phyloP scores from a whole-genome alignment of 73 alveolate genomes.

The Paramecium sonneborni region DNA sequence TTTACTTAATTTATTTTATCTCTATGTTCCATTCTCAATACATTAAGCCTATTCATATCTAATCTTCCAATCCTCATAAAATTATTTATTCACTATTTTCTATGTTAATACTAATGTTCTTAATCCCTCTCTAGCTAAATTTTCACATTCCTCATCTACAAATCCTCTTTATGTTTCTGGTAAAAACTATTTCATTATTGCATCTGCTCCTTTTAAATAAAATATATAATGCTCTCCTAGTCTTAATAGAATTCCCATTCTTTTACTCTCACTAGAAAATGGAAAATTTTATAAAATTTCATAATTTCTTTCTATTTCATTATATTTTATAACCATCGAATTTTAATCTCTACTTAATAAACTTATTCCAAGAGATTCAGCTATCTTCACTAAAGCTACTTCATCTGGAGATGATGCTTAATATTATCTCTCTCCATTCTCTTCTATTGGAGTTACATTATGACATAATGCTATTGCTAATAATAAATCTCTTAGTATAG shows the following conservation, averaged over 20 bases:
- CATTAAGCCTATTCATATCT: conserved; percentile 49
- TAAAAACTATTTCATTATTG: conserved; percentile 78
- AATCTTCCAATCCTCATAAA: conserved; percentile 52
- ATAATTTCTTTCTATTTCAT: conserved; percentile 62
- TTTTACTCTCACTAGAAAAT: conserved; percentile 91
- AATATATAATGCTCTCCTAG: conserved; percentile 22
- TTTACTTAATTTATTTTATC: conserved; percentile 76
- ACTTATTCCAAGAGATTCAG: conserved; percentile 75
- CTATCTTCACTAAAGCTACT: conserved; percentile 87
- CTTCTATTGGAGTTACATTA: conserved; percentile 85
- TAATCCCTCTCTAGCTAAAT: conserved; percentile 92
- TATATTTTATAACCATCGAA: conserved; percentile 66
- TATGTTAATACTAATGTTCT: conserved; percentile 88
- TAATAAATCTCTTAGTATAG: conserved; percentile 76
- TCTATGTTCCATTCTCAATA: conserved; percentile 48
- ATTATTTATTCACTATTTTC: conserved; percentile 64
- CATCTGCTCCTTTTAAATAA: conserved; percentile 94
- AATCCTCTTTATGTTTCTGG: conserved; percentile 77
- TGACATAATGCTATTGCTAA: conserved; percentile 81
- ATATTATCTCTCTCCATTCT: conserved; percentile 49
- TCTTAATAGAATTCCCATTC: conserved; percentile 95
- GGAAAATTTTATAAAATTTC: conserved; percentile 89
- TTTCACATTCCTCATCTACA: conserved; percentile 90
- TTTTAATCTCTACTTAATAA: conserved; percentile 73
- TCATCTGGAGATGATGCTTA: conserved; percentile 91